Evolutionary conservation across 2,329 filamentous ascomycete species (phyloP), one percentile per base, ranked within the genome.

Genomic region (Cercospora canescens): DNA sequence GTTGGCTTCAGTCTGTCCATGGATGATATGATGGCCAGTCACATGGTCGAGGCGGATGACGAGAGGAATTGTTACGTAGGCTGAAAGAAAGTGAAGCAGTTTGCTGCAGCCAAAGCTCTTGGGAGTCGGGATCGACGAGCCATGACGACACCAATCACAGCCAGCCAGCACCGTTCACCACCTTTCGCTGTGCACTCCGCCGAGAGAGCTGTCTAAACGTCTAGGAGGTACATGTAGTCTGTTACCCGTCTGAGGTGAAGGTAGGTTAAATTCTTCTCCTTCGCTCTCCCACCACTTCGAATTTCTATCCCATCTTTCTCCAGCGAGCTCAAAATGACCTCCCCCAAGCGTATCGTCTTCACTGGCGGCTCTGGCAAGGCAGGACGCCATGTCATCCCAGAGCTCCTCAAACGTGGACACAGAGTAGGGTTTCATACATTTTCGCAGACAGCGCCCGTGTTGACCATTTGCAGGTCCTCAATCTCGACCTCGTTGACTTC

Each of bases 321-420:
- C 18, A 28, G n/a, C n/a, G 7, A 45, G 9, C 37, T 26, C 26
- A 65, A n/a, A 21, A 65, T 65, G 62, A 45, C 59, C 11, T 41
- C 59, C 32, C 34, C 30, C 58, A 82, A 81, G 69, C 75, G 81
- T 14, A 80, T 83, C 54, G 81, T 86, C 56, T 82, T 87, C 69
- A 87, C 85, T 0, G 85, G 85, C 30, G 85, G 85, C 66, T 83
- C 81, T 65, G 85, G 85, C 58, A 84, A 86, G 75, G 85, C 84
- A 18, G 85, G 85, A 8, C 80, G 85, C 55, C 81, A 86, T 76
- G 81, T 82, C n/a, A 85, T 87, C 58, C 80, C 81, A 16, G 81
- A 85, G 37, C 80, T 88, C 18, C 74, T 86, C 32, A 77, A 80
- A 9, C 76, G 80, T 65, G 85, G 84, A 34, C 81, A 87, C 70